phyloP scores from a whole-genome alignment of 2,329 filamentous ascomycete species.

The Ceratocystis destructans region DNA sequence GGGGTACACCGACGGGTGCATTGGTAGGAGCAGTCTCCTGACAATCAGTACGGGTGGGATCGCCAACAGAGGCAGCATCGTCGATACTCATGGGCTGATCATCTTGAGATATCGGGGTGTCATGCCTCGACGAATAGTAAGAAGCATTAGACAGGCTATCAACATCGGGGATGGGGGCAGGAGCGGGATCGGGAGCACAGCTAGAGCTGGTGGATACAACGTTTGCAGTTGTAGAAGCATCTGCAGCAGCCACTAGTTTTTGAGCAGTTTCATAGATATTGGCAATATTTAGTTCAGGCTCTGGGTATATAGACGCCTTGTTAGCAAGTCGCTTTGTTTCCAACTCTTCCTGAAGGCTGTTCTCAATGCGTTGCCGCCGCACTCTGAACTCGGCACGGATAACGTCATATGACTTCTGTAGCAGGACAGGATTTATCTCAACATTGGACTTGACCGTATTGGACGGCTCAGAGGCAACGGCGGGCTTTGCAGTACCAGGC shows the following conservation, averaged over 20 bases:
- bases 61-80: constrained; percentile 17
- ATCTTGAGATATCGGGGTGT: constrained; percentile 48
- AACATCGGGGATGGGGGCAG: constrained; percentile 9
- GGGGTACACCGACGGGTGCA: not conserved
- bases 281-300: constrained; percentile 47
- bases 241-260: constrained; percentile 45
- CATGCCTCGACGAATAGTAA: constrained; percentile 89
- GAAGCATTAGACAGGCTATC: constrained; percentile 49
- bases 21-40: not conserved
- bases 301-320: constrained; percentile 26
- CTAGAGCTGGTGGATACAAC: constrained; percentile 42
- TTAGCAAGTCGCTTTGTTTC: constrained; percentile 40
- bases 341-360: constrained; percentile 59
- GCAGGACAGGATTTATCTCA: constrained; percentile 67
- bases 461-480: not conserved
- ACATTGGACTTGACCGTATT: constrained; percentile 37
- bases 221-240: constrained; percentile 13
- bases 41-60: not conserved
- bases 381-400: constrained; percentile 69
- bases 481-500: not conserved
- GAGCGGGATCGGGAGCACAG: constrained; percentile 33
- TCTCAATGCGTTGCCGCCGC: constrained; percentile 70
- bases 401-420: constrained; percentile 75
- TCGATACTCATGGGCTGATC: constrained; percentile 17
- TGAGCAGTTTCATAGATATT: constrained; percentile 60